These are phyloP conservation scores for Geoglossum glabrum DNA, from an alignment of 495 filamentous ascomycete species.

Conservation along the genomic window DNA sequence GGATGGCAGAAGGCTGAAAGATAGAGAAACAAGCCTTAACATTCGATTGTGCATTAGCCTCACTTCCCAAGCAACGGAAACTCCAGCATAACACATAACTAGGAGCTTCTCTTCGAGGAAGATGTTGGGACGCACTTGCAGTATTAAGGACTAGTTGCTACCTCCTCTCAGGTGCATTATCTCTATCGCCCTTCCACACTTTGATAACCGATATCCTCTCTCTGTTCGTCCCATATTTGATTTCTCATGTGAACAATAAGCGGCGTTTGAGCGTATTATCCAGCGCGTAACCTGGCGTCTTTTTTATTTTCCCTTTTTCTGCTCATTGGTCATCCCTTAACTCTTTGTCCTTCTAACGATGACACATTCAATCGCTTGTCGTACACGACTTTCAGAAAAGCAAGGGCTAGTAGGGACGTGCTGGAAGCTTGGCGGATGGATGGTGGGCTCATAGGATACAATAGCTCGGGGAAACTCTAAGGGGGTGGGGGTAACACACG, in stretches of 20 bases:
- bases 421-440: neutral
- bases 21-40: conserved; percentile 15
- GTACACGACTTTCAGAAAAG: neutral
- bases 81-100: neutral
- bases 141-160: neutral
- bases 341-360: neutral
- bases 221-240: neutral
- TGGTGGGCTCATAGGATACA: neutral
- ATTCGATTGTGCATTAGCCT: neutral
- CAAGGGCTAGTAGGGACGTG: neutral
- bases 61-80: neutral
- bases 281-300: neutral
- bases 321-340: neutral
- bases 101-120: neutral
- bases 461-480: neutral
- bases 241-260: neutral
- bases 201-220: neutral
- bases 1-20: conserved; percentile 56
- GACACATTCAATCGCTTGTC: neutral
- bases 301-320: neutral
- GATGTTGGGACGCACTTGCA: neutral
- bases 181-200: neutral
- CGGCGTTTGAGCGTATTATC: neutral
- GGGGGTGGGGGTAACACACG: neutral
- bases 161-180: neutral